Evolutionary conservation across 768 basidiomycete species (phyloP), one percentile per base, ranked within the genome.

Genomic region (Pleurotus ostreatus): DNA sequence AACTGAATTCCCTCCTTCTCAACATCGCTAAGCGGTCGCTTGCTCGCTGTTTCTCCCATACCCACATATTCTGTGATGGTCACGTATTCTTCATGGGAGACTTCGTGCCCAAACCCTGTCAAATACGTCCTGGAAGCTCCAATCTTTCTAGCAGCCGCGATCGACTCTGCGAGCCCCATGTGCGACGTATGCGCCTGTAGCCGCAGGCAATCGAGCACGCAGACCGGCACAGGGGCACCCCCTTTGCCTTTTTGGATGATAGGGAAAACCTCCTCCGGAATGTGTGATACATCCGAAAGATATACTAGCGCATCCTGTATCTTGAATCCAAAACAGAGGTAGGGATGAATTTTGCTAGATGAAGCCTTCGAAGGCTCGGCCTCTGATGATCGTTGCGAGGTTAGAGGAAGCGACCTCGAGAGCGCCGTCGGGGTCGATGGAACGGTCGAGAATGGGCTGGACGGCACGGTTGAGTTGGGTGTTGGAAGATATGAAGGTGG

Each of bases 221-320:
- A 75, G 22, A 90, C 77, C 1, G 85, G 75, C 37, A 82, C 66
- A 9, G 67, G 69, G 38, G 55, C 49, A 43, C 54, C 55, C 23
- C 60, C 63, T 30, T 56, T 61, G 47, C 60, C 58, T 15, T 63
- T 62, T 52, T 68, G 63, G 51, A 86, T 70, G 49, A 83, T 62
- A 16, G 68, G 63, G 89, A 89, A 92, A 40, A 84, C 80, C 37
- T 81, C 77, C 6, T 88, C 82, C 1, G 94, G 92, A 55, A 96
- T 89, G 61, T 80, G 71, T 7, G 88, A 91, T 41, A 87, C 89
- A 67, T 97, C 94, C 23, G 88, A 87, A 57, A 96, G 77, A 71
- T 95, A 95, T 12, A 84, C 74, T 46, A 95, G 70, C 26, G 78
- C 70, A 37, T 86, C 73, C 62, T 86, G 80, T 46, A 90, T 74